Conservation (phyloP, 164 flowering plant species). For the Nymphaea thermarum region DNA sequence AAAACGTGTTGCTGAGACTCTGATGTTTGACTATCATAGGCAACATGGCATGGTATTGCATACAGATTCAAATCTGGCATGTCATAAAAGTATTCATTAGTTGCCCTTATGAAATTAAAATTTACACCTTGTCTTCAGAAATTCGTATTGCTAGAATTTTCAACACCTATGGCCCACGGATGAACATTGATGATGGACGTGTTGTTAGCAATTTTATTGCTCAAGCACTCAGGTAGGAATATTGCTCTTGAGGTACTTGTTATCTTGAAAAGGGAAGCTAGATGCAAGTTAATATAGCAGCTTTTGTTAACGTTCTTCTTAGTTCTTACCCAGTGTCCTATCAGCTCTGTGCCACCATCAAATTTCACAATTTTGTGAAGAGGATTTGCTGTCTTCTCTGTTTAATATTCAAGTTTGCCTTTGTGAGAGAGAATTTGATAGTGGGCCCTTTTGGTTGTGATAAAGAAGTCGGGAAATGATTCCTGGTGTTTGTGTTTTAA, state of each 20-base stretch:
- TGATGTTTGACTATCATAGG: conserved; percentile 80
- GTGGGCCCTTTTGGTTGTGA: too few species aligned
- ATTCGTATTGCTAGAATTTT: conserved; percentile 83
- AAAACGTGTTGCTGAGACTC: conserved; percentile 72
- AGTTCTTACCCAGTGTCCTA: neutral
- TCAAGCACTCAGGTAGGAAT: conserved; percentile 55
- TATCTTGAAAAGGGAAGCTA: neutral
- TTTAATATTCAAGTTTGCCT: too few species aligned
- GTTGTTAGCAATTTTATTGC: conserved; percentile 85
- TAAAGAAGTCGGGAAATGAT: too few species aligned
- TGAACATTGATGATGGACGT: conserved; percentile 87
- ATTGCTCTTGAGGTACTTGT: neutral
- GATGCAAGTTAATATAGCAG: neutral
- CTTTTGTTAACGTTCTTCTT: neutral
- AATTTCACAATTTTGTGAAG: too few species aligned
- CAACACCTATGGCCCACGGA: conserved; percentile 82
- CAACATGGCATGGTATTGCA: conserved; percentile 38
- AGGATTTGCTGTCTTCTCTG: too few species aligned
- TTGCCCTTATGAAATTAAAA: neutral
- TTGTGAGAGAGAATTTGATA: too few species aligned
- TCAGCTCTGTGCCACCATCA: neutral
- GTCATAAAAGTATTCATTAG: too few species aligned
- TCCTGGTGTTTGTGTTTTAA: too few species aligned
- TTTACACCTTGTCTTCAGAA: conserved; percentile 20
- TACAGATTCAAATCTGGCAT: neutral